These are phyloP conservation scores for Polytrichum commune DNA, from an alignment of 225 moss, liverwort and hornwort species.

Conservation along the genomic window DNA sequence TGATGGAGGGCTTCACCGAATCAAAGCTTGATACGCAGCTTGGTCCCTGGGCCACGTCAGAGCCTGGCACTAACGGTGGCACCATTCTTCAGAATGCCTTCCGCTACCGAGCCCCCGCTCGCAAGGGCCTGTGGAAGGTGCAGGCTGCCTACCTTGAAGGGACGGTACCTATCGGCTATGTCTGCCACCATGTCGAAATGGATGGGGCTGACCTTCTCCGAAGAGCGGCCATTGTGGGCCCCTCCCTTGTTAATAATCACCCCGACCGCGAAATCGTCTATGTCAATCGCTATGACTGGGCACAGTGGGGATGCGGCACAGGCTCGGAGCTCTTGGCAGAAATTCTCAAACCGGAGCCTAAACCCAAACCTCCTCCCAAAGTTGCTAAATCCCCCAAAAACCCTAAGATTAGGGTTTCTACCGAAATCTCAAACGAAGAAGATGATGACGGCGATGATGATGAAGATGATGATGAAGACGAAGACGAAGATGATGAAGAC, in stretches of 20 bases:
- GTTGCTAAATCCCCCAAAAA: neutral
- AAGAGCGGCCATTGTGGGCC: constrained; percentile 6
- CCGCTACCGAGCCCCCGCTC: constrained; percentile 14
- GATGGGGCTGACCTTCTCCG: neutral
- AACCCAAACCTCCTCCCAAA: neutral
- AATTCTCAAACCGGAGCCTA: constrained; percentile 4
- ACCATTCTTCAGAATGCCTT: constrained; percentile 8
- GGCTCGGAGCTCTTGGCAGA: constrained; percentile 10
- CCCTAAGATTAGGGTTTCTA: neutral
- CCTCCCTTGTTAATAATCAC: constrained; percentile 6
- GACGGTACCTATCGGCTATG: neutral
- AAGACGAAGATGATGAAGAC: neutral
- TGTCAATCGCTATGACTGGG: constrained; percentile 7
- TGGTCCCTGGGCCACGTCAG: neutral
- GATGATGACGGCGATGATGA: neutral
- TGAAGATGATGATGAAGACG: neutral
- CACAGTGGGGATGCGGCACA: neutral
- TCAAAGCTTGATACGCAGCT: constrained; percentile 15
- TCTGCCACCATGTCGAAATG: constrained; percentile 11
- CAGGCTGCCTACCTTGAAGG: neutral
- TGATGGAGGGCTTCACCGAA: constrained; percentile 15
- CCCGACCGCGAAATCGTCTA: constrained; percentile 9
- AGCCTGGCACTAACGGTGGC: neutral
- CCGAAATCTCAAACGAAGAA: neutral
- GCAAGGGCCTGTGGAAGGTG: constrained; percentile 16